Evolutionary conservation across 352 stramenopile species (phyloP), one percentile per base, ranked within the genome.

Genomic region (Phytophthora citricola): DNA sequence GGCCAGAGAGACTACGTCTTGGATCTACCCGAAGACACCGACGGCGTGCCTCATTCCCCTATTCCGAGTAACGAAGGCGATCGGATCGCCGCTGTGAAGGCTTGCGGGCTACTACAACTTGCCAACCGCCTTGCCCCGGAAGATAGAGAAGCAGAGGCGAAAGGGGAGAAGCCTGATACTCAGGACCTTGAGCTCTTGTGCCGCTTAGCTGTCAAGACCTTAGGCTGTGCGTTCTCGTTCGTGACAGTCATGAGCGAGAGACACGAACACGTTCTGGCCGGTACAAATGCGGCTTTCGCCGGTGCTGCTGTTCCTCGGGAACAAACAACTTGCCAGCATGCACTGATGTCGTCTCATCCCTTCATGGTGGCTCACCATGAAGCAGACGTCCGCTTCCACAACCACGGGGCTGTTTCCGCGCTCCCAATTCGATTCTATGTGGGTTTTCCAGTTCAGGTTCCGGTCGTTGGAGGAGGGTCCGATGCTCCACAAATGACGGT

Each of bases 351-450:
- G 4, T 39, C 62, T 26, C 69, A 78, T 48, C 78, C 82, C 4
- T 59, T 85, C 20, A 71, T 89, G n/a, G 63, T 80, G 3, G 63
- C 79, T 11, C 79, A 89, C 53, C 78, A 80, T 2, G 80, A 89
- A 55, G 77, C 82, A 1, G 82, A 91, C 49, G 66, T 88, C 9
- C 74, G 77, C 32, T 88, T 87, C 53, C 72, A 73, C 41, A 76
- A 78, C 43, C 50, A 77, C 17, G 44, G 55, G 0, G 24, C 71
- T 2, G 66, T 75, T 20, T 48, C 61, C 0, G 46, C 64, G 11
- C 41, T 87, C 3, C 69, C 63, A 1, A 50, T 79, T 38, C 76
- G 75, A 8, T 91, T 87, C 68, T 91, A 89, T 65, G 83, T 81
- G 40, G 83, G 83, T 15, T 87, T 91, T 54, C 80, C 83, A 5